Evolutionary conservation across 768 basidiomycete genomes (phyloP).

Genomic region (Pleurotus platypus): DNA sequence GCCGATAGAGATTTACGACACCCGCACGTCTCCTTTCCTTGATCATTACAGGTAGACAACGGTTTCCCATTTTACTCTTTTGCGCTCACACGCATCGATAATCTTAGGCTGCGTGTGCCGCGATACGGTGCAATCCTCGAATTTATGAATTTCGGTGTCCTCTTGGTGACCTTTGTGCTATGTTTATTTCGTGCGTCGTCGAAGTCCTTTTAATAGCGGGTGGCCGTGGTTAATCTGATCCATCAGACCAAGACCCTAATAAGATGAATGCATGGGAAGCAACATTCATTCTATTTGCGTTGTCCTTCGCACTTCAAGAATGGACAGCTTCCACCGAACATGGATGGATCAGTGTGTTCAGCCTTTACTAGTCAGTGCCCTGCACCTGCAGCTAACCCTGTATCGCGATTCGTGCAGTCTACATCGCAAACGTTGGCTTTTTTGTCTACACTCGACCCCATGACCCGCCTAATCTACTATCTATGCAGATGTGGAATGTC

Average conservation of each 20-base stretch:
- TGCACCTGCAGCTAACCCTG: neutral
- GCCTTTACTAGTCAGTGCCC: neutral
- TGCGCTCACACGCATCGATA: neutral
- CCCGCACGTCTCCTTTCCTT: slow-evolving; percentile 62
- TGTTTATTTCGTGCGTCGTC: slow-evolving; percentile 64
- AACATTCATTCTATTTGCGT: slow-evolving; percentile 71
- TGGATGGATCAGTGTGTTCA: slow-evolving; percentile 74
- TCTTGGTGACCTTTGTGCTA: slow-evolving; percentile 67
- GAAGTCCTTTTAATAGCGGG: neutral
- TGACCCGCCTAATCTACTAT: slow-evolving; percentile 4
- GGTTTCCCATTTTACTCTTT: neutral
- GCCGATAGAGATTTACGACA: slow-evolving; percentile 71
- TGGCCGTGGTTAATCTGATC: too few relatives aligned
- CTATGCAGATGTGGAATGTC: slow-evolving; percentile 79
- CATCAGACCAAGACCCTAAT: slow-evolving; percentile 52
- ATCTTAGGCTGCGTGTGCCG: slow-evolving; percentile 69
- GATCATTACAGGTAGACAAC: slow-evolving; percentile 71
- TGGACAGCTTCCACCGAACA: slow-evolving; percentile 86
- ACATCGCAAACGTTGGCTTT: slow-evolving; percentile 72
- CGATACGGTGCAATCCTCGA: slow-evolving; percentile 76
- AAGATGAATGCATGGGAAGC: slow-evolving; percentile 59
- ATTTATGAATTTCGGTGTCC: slow-evolving; percentile 69
- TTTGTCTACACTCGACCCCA: neutral
- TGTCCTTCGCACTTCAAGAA: slow-evolving; percentile 81
- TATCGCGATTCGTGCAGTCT: slow-evolving; percentile 41